Percentiles rank a stretch among this genome's conserved stretches.
Conservation (phyloP, 2,329 filamentous ascomycete species). For the Colletotrichum sidae region DNA sequence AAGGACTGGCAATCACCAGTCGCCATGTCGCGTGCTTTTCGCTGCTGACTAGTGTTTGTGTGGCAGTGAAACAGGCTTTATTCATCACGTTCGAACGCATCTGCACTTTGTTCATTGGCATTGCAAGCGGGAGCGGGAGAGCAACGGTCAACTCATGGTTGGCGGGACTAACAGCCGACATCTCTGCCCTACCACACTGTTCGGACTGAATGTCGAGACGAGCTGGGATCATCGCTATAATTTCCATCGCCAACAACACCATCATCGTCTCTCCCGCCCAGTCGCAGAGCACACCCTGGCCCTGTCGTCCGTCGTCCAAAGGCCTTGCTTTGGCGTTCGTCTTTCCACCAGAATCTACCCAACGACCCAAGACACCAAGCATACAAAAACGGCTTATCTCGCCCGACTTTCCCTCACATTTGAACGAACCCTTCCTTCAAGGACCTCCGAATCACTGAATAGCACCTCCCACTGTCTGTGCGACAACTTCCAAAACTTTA, state of each 20-base stretch:
- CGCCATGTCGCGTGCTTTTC: neutral
- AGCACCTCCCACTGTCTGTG: constrained; percentile 4
- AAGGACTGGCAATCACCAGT: constrained; percentile 5
- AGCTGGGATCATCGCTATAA: constrained; percentile 36
- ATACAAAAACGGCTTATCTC: constrained; percentile 33
- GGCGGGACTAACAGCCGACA: constrained; percentile 26
- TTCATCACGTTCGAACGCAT: constrained; percentile 12
- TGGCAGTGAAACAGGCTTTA: constrained; percentile 35
- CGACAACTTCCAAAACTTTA: constrained; percentile 5
- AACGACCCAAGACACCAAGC: constrained; percentile 33
- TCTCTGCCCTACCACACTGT: constrained; percentile 25
- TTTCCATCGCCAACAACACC: constrained; percentile 32
- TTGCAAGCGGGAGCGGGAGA: constrained; percentile 16
- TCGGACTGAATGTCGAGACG: constrained; percentile 5
- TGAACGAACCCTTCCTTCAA: neutral
- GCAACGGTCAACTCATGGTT: constrained; percentile 14
- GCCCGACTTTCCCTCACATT: constrained; percentile 16
- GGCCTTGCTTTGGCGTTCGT: constrained; percentile 28
- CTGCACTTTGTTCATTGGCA: constrained; percentile 24
- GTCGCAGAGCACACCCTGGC: constrained; percentile 11
- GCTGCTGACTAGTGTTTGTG: constrained; percentile 11
- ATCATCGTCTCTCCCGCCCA: constrained; percentile 9
- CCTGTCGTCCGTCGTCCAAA: constrained; percentile 25
- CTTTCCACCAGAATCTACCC: constrained; percentile 20
- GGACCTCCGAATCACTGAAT: constrained; percentile 16